Evolutionary conservation across 2,329 filamentous ascomycete species (phyloP), one percentile per base, ranked within the genome.

Genomic region (Trichoderma atroviride): DNA sequence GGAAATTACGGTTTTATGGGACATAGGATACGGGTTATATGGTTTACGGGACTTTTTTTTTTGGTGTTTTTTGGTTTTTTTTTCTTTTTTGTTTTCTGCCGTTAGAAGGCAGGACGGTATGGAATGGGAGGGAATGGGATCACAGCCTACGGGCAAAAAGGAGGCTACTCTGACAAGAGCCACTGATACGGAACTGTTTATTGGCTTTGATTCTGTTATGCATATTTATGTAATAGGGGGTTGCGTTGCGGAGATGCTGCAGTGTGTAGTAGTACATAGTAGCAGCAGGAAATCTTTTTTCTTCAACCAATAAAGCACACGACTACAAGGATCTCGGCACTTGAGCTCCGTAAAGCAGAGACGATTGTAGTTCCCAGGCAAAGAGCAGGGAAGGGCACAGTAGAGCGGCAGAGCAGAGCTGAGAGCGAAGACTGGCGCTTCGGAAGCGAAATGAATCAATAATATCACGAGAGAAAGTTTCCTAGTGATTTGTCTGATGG

Each of bases 371-470:
- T 13, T 24, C 3, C 47, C 6, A 29, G 52, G 52, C 13, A 55
- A 55, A 29, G 27, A 19, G 52, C 7, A 55, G 27, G 27, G 52
- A 24, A 29, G 2, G 27, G 52, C 52, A 19, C 13, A 27, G 50
- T 14, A 29, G 24, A 53, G 50, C 50, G 24, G 37, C 11, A 53
- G 50, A 7, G 52, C 27, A 31, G 29, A 31, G 24, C 24, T 29
- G 53, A 29, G 24, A 19, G 29, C 24, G 16, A 24, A 53, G 3
- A 53, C 13, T 3, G 16, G 31, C 55, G 29, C 27, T 35, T 57
- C 55, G 29, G 55, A 57, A 57, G 55, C 55, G 55, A 57, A 57
- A 57, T 57, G 55, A 57, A 29, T 50, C 47, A 24, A 24, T 50
- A 10, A 24, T 4, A 22, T 24, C 10, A 24, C 14, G 3, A 50